Conservation (phyloP, 148 eudicot genomes). For the Beta vulgaris region DNA sequence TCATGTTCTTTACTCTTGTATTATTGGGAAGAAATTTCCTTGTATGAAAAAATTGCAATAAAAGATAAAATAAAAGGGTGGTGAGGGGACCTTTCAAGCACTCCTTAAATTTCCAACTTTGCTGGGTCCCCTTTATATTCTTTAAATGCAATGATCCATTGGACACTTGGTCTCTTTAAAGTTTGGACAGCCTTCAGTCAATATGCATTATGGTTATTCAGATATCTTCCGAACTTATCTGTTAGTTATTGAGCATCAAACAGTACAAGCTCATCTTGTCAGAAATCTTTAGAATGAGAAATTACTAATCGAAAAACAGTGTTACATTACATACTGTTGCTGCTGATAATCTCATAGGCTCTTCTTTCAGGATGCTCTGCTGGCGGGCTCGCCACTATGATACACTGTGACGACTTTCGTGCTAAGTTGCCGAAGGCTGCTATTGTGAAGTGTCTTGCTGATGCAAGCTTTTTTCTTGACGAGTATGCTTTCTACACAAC, state of each 20-base stretch:
- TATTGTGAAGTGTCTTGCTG: slow-evolving; percentile 87
- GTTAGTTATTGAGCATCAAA: not conserved
- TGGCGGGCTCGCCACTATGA: slow-evolving; percentile 90
- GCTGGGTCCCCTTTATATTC: not conserved
- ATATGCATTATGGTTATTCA: not conserved
- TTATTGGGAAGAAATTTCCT: too few species aligned
- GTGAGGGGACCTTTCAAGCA: not conserved
- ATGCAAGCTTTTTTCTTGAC: slow-evolving; percentile 81
- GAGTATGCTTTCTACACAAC: slow-evolving; percentile 47
- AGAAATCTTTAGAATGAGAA: not conserved
- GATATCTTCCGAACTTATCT: not conserved
- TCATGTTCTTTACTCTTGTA: too few species aligned
- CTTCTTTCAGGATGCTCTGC: slow-evolving; percentile 99
- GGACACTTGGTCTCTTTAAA: not conserved
- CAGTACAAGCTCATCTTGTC: not conserved
- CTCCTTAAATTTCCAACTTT: not conserved
- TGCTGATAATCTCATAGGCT: slow-evolving; percentile 70
- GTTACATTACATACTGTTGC: slow-evolving; percentile 27
- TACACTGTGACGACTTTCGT: slow-evolving; percentile 85
- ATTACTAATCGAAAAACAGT: not conserved
- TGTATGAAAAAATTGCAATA: too few species aligned
- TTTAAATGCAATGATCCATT: not conserved
- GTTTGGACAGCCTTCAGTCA: not conserved
- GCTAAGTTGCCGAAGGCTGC: slow-evolving; percentile 56
- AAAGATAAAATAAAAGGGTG: not conserved